Evolutionary conservation across 2,329 filamentous ascomycete species (phyloP).

Genomic region (Didymella exigua): DNA sequence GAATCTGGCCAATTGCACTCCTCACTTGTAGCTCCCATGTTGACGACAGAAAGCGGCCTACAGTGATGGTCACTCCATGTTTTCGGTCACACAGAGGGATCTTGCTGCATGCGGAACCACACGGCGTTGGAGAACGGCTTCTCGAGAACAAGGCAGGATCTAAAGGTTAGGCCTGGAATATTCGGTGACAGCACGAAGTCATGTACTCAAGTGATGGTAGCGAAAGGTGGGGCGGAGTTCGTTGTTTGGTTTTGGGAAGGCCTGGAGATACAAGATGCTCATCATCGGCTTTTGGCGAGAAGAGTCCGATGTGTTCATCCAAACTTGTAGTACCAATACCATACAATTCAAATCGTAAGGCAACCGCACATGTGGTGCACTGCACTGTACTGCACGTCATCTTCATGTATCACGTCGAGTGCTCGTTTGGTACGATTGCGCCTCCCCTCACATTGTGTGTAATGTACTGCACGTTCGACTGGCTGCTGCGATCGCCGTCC

Average conservation of each 20-base stretch:
- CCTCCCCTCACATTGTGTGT: conserved; percentile 1
- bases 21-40: conserved; percentile 6
- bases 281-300: background rate
- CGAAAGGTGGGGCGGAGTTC: background rate
- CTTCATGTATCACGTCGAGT: background rate
- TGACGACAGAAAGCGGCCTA: conserved; percentile 7
- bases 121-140: background rate
- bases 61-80: conserved; percentile 5
- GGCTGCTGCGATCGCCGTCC: background rate
- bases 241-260: background rate
- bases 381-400: conserved; percentile 6
- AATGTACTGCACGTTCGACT: conserved; percentile 1
- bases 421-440: conserved; percentile 3
- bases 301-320: background rate
- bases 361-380: conserved; percentile 3
- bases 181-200: background rate
- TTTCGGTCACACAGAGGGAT: conserved; percentile 5
- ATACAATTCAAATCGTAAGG: background rate
- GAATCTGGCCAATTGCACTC: conserved; percentile 6
- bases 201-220: background rate
- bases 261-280: background rate
- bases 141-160: conserved; percentile 3
- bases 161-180: background rate
- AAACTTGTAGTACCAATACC: background rate
- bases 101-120: conserved; percentile 15